Conservation (phyloP, 768 basidiomycete species). For the Boletus patriciae region DNA sequence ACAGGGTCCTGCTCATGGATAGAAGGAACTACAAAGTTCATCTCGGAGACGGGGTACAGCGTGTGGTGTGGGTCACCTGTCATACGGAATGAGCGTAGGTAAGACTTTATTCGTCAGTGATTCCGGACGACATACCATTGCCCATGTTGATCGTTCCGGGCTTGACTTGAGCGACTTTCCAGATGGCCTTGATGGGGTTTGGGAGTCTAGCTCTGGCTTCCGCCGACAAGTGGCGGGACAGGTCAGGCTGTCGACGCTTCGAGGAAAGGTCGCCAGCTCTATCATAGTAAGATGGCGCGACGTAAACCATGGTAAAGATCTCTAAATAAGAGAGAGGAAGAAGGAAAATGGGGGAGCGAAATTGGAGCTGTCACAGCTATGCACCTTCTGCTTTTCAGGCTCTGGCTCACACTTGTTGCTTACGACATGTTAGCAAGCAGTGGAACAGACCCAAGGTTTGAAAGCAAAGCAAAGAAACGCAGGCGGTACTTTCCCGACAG, state of each 20-base stretch:
- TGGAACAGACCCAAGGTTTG: background rate
- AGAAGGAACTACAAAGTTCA: constrained; percentile 38
- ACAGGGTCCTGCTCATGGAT: constrained; percentile 31
- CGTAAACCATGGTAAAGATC: constrained; percentile 26
- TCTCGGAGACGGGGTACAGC: constrained; percentile 34
- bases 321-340: background rate
- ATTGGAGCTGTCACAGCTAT: background rate
- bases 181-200: constrained; percentile 39
- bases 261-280: constrained; percentile 9
- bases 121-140: constrained; percentile 26
- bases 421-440: constrained; percentile 7
- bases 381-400: constrained; percentile 16
- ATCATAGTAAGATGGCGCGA: constrained; percentile 17
- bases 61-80: constrained; percentile 37
- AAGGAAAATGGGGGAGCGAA: background rate
- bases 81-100: background rate
- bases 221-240: constrained; percentile 36
- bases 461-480: too few species aligned
- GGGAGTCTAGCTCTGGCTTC: constrained; percentile 36
- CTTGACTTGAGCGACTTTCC: constrained; percentile 37
- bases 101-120: background rate
- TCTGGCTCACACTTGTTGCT: background rate
- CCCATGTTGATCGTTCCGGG: constrained; percentile 40
- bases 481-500: background rate
- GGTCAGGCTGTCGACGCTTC: constrained; percentile 31